Base-by-base conservation (phyloP, 108 stramenopile genomes). In the Parietichytrium sp. region DNA sequence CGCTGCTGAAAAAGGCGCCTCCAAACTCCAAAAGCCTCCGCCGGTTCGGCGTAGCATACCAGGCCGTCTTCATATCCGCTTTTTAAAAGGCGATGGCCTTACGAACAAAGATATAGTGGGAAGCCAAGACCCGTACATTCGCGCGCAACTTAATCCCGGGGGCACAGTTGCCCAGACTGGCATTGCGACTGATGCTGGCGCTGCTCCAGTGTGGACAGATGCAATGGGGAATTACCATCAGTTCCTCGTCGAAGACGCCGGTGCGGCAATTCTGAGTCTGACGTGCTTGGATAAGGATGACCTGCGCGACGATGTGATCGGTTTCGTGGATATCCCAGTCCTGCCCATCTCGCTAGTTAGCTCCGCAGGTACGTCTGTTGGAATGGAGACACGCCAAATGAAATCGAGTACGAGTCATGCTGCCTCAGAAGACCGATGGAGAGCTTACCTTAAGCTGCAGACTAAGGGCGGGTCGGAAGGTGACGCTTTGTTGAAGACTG, bases 61-160 rank as follows among this genome's bases (percentile, higher is more conserved):
- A 10, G 61, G 61, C 10, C 29, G 61, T n/a, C 33, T 72, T 16
- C 61, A 72, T 27, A 20, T 72, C 15, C 61, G 61, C 13, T n/a
- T 72, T 15, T n/a, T 72, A 6, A 33, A 25, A 0, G 61, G 61
- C 33, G 38, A 20, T 6, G 61, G 45, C 20, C 20, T 72, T 8
- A 36, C 18, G 3, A 45, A 36, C 33, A 36, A 23, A 23, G 61
- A 72, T 20, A 36, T 25, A 1, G 13, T 72, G 6, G 42, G 42
- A 0, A 72, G 45, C 10, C 61, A 72, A 38, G 61, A 72, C 42
- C 61, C 61, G 13, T 72, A 18, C 25, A 42, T 72, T n/a, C 61
- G 45, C n/a, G 61, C 38, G 6, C 16, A 45, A 6, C 42, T 72
- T 6, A 42, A 33, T 10, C 61, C 61, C 8, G 61, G 61, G 8